phyloP scores from a whole-genome alignment of 768 basidiomycete species.

The Strobilomyces confusus region DNA sequence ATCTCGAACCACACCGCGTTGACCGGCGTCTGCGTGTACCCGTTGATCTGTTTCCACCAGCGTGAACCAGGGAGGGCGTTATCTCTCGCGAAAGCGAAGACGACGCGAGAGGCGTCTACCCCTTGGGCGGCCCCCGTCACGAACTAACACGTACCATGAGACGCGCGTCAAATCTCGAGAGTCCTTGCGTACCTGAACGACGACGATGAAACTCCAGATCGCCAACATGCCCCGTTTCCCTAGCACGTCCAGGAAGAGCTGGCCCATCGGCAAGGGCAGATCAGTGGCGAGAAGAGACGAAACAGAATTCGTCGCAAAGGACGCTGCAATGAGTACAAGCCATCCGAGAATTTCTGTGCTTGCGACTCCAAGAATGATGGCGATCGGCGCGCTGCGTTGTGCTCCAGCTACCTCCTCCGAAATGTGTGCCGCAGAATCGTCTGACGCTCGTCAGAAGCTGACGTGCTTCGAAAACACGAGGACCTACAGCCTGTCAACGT shows the following conservation, averaged over 20 bases:
- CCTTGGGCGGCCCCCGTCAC: conserved; percentile 73
- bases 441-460: conserved; percentile 30
- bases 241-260: conserved; percentile 60
- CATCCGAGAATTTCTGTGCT: conserved; percentile 60
- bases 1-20: conserved; percentile 78
- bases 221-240: conserved; percentile 70
- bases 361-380: conserved; percentile 61
- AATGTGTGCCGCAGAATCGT: conserved; percentile 75
- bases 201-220: conserved; percentile 68
- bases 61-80: conserved; percentile 70
- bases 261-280: conserved; percentile 68
- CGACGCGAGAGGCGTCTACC: conserved; percentile 71
- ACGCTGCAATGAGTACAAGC: conserved; percentile 61
- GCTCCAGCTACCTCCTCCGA: conserved; percentile 70
- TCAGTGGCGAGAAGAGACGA: conserved; percentile 42
- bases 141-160: conserved; percentile 37
- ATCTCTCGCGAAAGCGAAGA: conserved; percentile 73
- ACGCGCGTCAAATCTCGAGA: too few species aligned
- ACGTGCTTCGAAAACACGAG: neutral
- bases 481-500: conserved; percentile 68
- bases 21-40: conserved; percentile 60
- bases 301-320: conserved; percentile 59
- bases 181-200: conserved; percentile 44
- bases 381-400: conserved; percentile 59
- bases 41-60: conserved; percentile 64